Base-by-base conservation (phyloP, 2,329 filamentous ascomycete genomes). In the Pseudogymnoascus sp. region DNA sequence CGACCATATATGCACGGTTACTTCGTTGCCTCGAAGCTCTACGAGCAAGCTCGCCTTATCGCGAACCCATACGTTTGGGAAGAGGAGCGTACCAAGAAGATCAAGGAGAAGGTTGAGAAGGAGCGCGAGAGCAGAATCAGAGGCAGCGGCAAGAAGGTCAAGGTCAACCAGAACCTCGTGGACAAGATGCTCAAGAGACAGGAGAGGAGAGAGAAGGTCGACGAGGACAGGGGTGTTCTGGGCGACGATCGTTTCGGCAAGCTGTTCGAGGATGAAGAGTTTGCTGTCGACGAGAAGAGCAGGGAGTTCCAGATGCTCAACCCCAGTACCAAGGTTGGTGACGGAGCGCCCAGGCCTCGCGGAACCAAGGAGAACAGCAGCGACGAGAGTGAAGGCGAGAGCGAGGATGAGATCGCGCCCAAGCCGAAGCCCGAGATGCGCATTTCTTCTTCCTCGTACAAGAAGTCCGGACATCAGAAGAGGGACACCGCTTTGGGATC, bases 1-100 rank as follows among this genome's bases (percentile, higher is more conserved):
- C 84, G 93, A 50, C 94, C 94, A 47, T 99, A 99, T 73, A 99
- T 99, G 95, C 94, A 99, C 74, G 95, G 94, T 69, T 97, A 94
- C 81, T 99, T 99, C 77, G 92, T 99, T 59, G 91, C 90, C 37
- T 93, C 95, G 70, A 91, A 92, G 72, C 78, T 99, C 25, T 97
- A 99, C 75, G 95, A 99, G 73, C 92, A 99, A 75, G 94, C 94
- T 16, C 83, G 90, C 63, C 79, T 99, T 65, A 96, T 97, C 70
- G 89, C 90, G 60, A 96, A 97, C 76, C 94, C 94, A 0, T 95
- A 95, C 73, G 84, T 95, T 61, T 96, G 90, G 82, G 91, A 97
- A 73, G 91, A 97, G 71, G 91, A 97, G 75, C 84, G 92, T 63
- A 87, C 88, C 65, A 97, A 96, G 81, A 87, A 89, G 68, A 86